Conservation (phyloP, 148 eudicot species). For the Dysphania ambrosioides region DNA sequence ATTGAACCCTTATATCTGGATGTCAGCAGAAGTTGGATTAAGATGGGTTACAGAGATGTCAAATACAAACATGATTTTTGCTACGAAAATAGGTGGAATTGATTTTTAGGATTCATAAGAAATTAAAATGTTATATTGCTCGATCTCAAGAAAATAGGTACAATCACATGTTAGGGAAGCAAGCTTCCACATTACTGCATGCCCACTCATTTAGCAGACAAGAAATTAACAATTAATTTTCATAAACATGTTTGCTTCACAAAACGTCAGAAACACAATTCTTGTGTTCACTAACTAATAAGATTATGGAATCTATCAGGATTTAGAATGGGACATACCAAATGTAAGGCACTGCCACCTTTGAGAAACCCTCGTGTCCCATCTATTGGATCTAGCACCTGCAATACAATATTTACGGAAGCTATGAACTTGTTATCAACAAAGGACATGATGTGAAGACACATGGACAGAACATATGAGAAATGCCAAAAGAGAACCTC, state of each 20-base stretch:
- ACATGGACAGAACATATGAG: too few species aligned
- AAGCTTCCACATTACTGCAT: background rate
- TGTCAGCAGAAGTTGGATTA: too few species aligned
- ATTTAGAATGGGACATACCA: conserved; percentile 57
- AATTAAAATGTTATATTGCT: background rate
- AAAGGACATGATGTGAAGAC: background rate
- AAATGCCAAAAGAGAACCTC: too few species aligned
- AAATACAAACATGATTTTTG: too few species aligned
- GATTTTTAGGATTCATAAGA: background rate
- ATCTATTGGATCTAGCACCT: conserved; percentile 98
- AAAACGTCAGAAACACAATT: background rate
- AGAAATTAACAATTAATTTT: background rate
- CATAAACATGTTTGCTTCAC: background rate
- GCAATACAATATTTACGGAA: conserved; percentile 10
- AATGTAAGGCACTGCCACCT: conserved; percentile 76
- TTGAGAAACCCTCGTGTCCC: conserved; percentile 86
- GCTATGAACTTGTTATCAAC: background rate
- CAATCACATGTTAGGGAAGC: background rate
- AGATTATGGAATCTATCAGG: background rate
- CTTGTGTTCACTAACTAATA: background rate
- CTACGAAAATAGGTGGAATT: background rate
- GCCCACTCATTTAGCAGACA: background rate
- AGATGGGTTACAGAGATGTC: background rate
- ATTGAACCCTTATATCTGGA: too few species aligned
- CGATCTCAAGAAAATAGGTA: background rate